phyloP scores from a whole-genome alignment of 129 eudicot species.

The Escallonia herrerae region DNA sequence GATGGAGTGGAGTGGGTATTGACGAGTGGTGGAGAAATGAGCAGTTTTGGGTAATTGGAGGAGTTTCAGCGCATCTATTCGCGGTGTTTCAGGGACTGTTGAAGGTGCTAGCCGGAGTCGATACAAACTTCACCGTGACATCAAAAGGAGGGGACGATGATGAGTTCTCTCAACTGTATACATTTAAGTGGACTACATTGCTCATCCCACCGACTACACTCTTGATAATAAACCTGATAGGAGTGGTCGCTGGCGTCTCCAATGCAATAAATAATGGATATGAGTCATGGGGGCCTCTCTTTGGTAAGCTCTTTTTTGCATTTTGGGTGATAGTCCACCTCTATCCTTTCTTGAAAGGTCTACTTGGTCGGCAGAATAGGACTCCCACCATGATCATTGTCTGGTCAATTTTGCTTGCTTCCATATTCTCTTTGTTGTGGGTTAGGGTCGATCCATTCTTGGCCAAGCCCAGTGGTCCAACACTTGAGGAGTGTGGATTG shows the following conservation, averaged over 20 bases:
- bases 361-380: slow-evolving; percentile 52
- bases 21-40: slow-evolving; percentile 86
- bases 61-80: slow-evolving; percentile 67
- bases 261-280: slow-evolving; percentile 70
- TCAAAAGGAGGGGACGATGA: slow-evolving; percentile 76
- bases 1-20: slow-evolving; percentile 67
- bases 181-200: slow-evolving; percentile 68
- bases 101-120: slow-evolving; percentile 66
- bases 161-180: slow-evolving; percentile 53
- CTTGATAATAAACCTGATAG: slow-evolving; percentile 45
- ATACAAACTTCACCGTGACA: slow-evolving; percentile 73
- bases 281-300: slow-evolving; percentile 79
- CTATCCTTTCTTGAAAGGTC: slow-evolving; percentile 50
- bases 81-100: slow-evolving; percentile 71
- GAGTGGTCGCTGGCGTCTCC: slow-evolving; percentile 54
- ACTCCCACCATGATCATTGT: slow-evolving; percentile 58
- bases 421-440: slow-evolving; percentile 63
- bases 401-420: slow-evolving; percentile 67
- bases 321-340: slow-evolving; percentile 45
- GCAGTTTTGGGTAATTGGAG: slow-evolving; percentile 87
- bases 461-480: slow-evolving; percentile 45
- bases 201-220: slow-evolving; percentile 67
- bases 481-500: slow-evolving; percentile 58
- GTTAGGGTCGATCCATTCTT: slow-evolving; percentile 65
- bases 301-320: slow-evolving; percentile 59